Percentiles rank a stretch among this genome's conserved stretches.
These are phyloP conservation scores for Auricularia cornea DNA, from an alignment of 768 basidiomycete genomes.

Conservation along the genomic window DNA sequence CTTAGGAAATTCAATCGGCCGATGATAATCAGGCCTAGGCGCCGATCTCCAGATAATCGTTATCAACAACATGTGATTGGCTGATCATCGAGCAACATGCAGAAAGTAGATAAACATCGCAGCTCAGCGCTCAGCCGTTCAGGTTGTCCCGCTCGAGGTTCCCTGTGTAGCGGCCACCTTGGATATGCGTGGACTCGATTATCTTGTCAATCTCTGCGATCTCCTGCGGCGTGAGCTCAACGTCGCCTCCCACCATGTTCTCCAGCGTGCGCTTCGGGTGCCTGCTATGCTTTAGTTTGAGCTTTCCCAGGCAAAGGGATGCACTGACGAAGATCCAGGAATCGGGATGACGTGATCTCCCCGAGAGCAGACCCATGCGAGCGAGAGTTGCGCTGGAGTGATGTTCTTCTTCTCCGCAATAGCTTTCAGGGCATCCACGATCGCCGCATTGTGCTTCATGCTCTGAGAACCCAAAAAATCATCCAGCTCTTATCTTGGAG, in stretches of 20 bases:
- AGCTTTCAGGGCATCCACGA: constrained; percentile 33
- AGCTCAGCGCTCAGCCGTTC: background rate
- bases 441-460: constrained; percentile 32
- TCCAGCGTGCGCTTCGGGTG: constrained; percentile 36
- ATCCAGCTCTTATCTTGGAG: constrained; percentile 8
- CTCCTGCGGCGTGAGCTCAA: constrained; percentile 35
- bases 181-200: constrained; percentile 27
- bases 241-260: constrained; percentile 35
- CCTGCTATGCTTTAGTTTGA: constrained; percentile 19
- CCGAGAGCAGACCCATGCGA: constrained; percentile 35
- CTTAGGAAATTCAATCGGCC: background rate
- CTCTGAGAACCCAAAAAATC: constrained; percentile 21
- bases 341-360: constrained; percentile 39
- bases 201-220: constrained; percentile 31
- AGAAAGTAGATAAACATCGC: background rate
- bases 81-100: no score
- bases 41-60: no score
- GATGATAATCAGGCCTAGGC: background rate
- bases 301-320: background rate
- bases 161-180: constrained; percentile 32
- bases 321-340: constrained; percentile 36
- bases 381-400: constrained; percentile 30
- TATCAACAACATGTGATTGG: no score
- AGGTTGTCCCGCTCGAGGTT: constrained; percentile 5
- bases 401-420: constrained; percentile 36